Evolutionary conservation across 1,284 basidiomycete species (phyloP).

Genomic region (Hemileia vastatrix): DNA sequence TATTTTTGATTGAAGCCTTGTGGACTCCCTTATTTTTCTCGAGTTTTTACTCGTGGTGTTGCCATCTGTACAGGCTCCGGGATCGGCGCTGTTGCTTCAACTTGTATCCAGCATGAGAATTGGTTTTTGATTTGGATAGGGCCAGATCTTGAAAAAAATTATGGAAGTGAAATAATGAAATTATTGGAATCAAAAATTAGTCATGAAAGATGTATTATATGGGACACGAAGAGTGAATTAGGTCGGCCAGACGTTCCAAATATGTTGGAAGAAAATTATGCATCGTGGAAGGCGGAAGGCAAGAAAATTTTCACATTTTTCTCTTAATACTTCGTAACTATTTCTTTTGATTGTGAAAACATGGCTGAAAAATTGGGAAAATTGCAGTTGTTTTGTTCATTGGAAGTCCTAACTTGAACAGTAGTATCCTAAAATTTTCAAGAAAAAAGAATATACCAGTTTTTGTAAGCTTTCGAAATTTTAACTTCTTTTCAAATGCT

Average conservation of each 20-base stretch:
- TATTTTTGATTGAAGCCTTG: conserved; percentile 52
- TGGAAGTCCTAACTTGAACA: conserved; percentile 20
- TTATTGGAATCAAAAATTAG: conserved; percentile 59
- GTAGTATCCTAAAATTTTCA: conserved; percentile 14
- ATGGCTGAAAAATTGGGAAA: neutral
- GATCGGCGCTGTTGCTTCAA: conserved; percentile 62
- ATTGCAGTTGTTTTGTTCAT: conserved; percentile 22
- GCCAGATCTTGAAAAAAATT: conserved; percentile 53
- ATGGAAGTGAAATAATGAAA: conserved; percentile 61
- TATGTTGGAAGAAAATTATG: conserved; percentile 57
- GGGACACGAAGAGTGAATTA: conserved; percentile 61
- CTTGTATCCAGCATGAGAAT: conserved; percentile 59
- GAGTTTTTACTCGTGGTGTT: conserved; percentile 61
- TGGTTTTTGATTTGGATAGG: conserved; percentile 62
- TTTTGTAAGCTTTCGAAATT: conserved; percentile 16
- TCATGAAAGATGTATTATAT: conserved; percentile 59
- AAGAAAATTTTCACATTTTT: too few species aligned
- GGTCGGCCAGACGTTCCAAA: conserved; percentile 67
- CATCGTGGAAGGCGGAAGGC: conserved; percentile 62
- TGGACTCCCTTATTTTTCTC: conserved; percentile 66
- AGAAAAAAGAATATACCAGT: conserved; percentile 21
- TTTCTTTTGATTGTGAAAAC: neutral
- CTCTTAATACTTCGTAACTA: neutral
- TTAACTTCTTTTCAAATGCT: neutral
- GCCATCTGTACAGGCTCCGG: conserved; percentile 68